Conservation (phyloP, 169 alveolate species). For the Eimeria tenella region DNA sequence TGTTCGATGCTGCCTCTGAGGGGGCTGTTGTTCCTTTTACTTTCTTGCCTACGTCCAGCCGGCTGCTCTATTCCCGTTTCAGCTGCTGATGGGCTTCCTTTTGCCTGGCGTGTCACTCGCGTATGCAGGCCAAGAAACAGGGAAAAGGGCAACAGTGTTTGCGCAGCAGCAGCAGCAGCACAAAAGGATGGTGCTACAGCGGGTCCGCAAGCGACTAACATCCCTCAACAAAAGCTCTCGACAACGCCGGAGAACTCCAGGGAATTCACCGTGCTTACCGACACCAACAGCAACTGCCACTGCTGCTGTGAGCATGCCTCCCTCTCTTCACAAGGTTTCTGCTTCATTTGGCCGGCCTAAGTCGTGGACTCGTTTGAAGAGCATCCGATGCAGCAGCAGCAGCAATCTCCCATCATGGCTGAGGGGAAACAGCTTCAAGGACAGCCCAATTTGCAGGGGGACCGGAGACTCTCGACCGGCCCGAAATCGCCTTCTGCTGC, state of each 20-base stretch:
- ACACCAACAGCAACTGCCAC: slow-evolving; percentile 12
- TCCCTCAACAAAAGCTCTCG: not conserved
- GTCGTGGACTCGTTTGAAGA: not conserved
- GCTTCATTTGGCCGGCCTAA: not conserved
- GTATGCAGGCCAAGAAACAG: slow-evolving; percentile 1
- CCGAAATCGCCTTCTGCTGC: not conserved
- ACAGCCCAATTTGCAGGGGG: not conserved
- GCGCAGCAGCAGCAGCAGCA: slow-evolving; percentile 52
- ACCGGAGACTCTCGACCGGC: not conserved
- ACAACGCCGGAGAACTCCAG: not conserved
- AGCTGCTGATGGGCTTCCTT: slow-evolving; percentile 31
- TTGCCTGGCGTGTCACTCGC: not conserved
- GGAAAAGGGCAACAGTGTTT: not conserved
- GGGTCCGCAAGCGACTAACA: not conserved
- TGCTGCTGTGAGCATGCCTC: not conserved
- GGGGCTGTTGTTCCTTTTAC: not conserved
- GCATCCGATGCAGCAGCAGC: slow-evolving; percentile 44
- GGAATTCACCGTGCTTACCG: not conserved
- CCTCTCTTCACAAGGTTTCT: not conserved
- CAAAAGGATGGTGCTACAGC: slow-evolving; percentile 4
- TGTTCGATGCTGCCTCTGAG: not conserved
- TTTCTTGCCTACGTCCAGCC: not conserved
- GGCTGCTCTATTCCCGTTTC: not conserved
- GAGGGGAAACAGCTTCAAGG: not conserved
- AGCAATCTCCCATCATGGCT: not conserved